Base-by-base conservation (phyloP, 352 stramenopile genomes). In the Aphanomyces stellatus region DNA sequence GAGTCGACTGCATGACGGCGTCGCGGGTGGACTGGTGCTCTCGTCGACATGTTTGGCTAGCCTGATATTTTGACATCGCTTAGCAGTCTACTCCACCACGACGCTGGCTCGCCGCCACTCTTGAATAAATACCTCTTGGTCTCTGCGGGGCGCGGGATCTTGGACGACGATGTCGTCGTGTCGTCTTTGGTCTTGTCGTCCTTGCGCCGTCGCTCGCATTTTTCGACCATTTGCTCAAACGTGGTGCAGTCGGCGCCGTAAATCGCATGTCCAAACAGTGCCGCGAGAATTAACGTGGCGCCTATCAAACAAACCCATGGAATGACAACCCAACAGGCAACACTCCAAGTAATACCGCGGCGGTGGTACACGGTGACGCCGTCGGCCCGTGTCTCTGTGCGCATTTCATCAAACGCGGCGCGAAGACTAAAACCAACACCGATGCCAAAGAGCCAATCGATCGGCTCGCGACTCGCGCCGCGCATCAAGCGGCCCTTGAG, bases 171-270 rank as follows among this genome's bases (percentile, higher is more conserved):
- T 4, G 13, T 63, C 15, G 25, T 41, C n/a, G 55, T 49, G 22
- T 41, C 31, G 22, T 10, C n/a, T 8, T n/a, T n/a, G n/a, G n/a
- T 28, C 24, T 41, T 37, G 22, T 65, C 59, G 19, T 65, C 59
- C 33, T 65, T 65, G 27, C 59, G 59, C 31, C 59, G 24, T 17
- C 40, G 34, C 24, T 65, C 59, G 25, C 33, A 65, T 80, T 91
- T 93, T 41, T 91, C 85, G 35, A 93, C 79, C 85, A 93, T 93
- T 66, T 91, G 82, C 68, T 91, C 81, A 65, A 90, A 93, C 55
- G 76, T 85, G 1, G 59, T 71, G 31, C 64, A 60, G 49, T 82
- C 81, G 27, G 62, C 71, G 30, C 85, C 85, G 71, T 87, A 91
- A 17, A 90, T 76, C 19, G 22, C 72, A 0, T 71, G 17, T 0